Evolutionary conservation across 169 alveolate species (phyloP).

Genomic region (Perkinsus olseni): DNA sequence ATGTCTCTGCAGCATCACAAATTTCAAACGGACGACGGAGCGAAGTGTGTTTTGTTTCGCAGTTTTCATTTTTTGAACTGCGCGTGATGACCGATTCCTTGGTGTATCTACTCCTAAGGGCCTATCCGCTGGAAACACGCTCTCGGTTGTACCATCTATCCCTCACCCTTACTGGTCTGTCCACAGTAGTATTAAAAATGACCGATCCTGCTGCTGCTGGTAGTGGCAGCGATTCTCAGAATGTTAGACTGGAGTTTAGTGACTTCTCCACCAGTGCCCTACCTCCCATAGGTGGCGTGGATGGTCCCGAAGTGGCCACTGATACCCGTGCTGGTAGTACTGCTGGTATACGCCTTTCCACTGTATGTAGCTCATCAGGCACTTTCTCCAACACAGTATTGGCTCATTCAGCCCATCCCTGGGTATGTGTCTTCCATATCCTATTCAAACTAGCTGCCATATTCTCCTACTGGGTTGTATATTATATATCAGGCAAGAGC

Average conservation of each 20-base stretch:
- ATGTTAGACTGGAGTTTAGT: not conserved
- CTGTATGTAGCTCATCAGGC: not conserved
- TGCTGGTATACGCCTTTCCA: not conserved
- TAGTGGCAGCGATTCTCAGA: not conserved
- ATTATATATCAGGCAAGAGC: constrained; percentile 21
- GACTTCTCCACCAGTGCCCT: not conserved
- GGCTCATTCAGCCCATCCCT: constrained; percentile 46
- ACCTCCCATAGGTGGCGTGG: not conserved
- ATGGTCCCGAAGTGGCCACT: not conserved
- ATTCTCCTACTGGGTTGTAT: constrained; percentile 43
- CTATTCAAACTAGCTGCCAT: constrained; percentile 50
- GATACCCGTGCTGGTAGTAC: not conserved
- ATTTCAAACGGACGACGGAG: not conserved
- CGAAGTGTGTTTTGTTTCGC: not conserved
- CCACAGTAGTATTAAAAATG: too few species aligned
- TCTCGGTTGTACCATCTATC: too few species aligned
- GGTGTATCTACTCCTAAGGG: too few species aligned
- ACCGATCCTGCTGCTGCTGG: too few species aligned
- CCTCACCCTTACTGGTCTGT: too few species aligned
- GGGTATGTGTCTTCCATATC: constrained; percentile 50
- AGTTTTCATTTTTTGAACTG: not conserved
- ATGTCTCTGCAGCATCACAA: not conserved
- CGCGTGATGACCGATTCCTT: not conserved
- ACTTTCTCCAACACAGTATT: not conserved
- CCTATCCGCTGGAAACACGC: too few species aligned